Base-by-base conservation (phyloP, 805 yeast species). In the Jamesozyma rosinii region DNA sequence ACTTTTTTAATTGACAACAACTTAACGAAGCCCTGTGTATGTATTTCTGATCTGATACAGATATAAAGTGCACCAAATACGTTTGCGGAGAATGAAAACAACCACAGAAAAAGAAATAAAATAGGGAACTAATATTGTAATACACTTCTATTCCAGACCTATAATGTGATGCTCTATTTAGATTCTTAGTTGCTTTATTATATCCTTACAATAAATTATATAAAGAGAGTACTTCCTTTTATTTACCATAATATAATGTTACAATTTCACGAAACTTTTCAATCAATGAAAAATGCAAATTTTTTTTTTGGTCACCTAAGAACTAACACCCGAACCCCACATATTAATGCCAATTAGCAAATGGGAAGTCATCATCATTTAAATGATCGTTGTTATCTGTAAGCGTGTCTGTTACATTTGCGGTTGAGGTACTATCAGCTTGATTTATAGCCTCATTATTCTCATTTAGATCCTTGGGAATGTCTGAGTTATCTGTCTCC, bases 301-400 rank as follows among this genome's bases (percentile, higher is more conserved):
- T 34, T 34, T 35, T 35, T 19, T 35, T 15, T 35, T 35, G 15
- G 36, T n/a, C 18, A 10, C 29, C 29, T 8, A 13, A 35, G 18
- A 4, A 14, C 21, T 11, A 2, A 4, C 22, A 26, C 26, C 32
- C 33, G 14, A 8, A 26, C 39, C 24, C 39, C 39, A 26, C 39
- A 26, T 15, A 15, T 15, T 30, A 38, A 29, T 38, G 33, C 40
- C 40, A 38, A 19, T 38, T 30, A n/a, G 40, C 30, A 30, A 38
- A 38, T 29, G 35, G 11, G 20, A 38, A 38, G 4, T 29, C 35
- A 18, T 29, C 24, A 19, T 29, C 40, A 13, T 29, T 29, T n/a
- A 38, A 35, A 26, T 29, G 17, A 19, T 24, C 33, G 8, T 26
- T 15, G 18, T 31, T 14, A 35, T 21, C 15, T 15, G 32, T 15